Evolutionary conservation across 345 rosid species (phyloP).

Genomic region (Lagerstroemia speciosa): DNA sequence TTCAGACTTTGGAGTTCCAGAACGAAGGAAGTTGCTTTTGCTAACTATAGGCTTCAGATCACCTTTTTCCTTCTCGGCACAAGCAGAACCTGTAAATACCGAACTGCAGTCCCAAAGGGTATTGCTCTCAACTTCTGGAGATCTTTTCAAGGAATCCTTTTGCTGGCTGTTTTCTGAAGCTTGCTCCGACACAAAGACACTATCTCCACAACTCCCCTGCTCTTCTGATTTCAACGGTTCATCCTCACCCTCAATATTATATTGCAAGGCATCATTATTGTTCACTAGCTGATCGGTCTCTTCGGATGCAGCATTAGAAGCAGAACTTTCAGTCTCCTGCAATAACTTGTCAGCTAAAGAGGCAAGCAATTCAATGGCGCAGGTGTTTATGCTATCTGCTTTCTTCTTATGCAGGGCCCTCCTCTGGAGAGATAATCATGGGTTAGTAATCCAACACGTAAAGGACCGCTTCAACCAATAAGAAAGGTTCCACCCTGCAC

Average conservation of each 20-base stretch:
- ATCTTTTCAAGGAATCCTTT: slow-evolving; percentile 7
- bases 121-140: slow-evolving; percentile 16
- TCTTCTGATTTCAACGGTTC: slow-evolving; percentile 32
- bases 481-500: slow-evolving; percentile 2
- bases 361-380: slow-evolving; percentile 81
- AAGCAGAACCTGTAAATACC: slow-evolving; percentile 16
- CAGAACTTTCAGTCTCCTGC: slow-evolving; percentile 73
- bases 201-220: slow-evolving; percentile 26
- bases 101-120: slow-evolving; percentile 19
- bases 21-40: slow-evolving; percentile 1
- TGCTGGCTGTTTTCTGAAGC: slow-evolving; percentile 7
- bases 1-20: not conserved
- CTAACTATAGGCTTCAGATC: slow-evolving; percentile 16
- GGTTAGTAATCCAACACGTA: not conserved
- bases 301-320: slow-evolving; percentile 60
- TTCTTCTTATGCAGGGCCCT: slow-evolving; percentile 31
- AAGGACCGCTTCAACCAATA: no score
- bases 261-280: slow-evolving; percentile 27
- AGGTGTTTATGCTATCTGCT: slow-evolving; percentile 34
- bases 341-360: slow-evolving; percentile 80
- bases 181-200: slow-evolving; percentile 11
- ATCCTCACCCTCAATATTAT: slow-evolving; percentile 25
- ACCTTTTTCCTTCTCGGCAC: slow-evolving; percentile 14
- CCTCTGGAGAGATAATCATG: slow-evolving; percentile 31
- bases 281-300: slow-evolving; percentile 33